Conservation (phyloP, 371 early-diverging fungal genomes). For the Actinomortierella ambigua region DNA sequence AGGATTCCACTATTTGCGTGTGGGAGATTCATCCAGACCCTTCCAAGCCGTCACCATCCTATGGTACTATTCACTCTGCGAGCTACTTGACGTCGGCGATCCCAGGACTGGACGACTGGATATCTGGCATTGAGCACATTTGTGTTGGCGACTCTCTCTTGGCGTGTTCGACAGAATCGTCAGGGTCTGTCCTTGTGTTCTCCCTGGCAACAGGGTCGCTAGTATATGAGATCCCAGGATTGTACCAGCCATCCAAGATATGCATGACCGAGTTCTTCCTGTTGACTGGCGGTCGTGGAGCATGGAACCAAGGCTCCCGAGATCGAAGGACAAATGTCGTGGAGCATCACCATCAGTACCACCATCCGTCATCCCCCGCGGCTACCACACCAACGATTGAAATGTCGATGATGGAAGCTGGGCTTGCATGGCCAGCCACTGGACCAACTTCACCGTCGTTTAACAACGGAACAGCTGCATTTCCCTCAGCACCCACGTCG, state of each 20-base stretch:
- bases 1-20: constrained; percentile 60
- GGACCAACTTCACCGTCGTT: too few species aligned
- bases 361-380: too few species aligned
- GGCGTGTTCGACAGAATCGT: constrained; percentile 60
- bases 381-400: too few species aligned
- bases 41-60: constrained; percentile 10
- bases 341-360: neutral
- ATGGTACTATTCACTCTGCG: constrained; percentile 27
- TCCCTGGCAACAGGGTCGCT: constrained; percentile 60
- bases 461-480: too few species aligned
- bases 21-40: constrained; percentile 54
- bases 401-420: too few species aligned
- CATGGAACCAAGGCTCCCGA: constrained; percentile 10
- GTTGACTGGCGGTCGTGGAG: constrained; percentile 47
- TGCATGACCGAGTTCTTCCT: constrained; percentile 62
- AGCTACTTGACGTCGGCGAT: constrained; percentile 48
- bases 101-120: constrained; percentile 55
- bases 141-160: constrained; percentile 56
- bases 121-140: constrained; percentile 59
- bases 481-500: too few species aligned
- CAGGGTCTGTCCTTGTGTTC: constrained; percentile 59
- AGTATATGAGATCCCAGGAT: constrained; percentile 53
- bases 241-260: constrained; percentile 47
- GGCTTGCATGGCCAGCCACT: too few species aligned
- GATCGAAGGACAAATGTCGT: neutral